These are phyloP conservation scores for Cladosporium sp. DNA, from an alignment of 2,329 filamentous ascomycete species.

Conservation along the genomic window DNA sequence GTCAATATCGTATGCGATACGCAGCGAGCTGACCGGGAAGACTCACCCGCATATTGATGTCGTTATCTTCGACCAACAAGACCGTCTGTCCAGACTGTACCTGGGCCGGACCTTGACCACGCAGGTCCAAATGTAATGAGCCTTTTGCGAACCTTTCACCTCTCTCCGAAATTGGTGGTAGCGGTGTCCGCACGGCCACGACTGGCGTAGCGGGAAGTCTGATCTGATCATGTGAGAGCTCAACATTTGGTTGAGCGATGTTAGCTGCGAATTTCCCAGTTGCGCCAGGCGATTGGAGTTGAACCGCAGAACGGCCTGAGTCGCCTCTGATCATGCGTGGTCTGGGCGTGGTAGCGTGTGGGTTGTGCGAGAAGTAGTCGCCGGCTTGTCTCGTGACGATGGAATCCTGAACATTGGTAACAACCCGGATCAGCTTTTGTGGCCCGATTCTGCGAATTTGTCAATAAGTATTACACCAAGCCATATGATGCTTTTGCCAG, in stretches of 20 bases:
- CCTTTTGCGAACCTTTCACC: not conserved
- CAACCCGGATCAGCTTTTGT: conserved; percentile 24
- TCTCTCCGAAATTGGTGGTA: not conserved
- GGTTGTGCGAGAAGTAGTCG: conserved; percentile 1
- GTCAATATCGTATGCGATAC: not conserved
- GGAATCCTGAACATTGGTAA: conserved; percentile 14
- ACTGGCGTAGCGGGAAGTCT: not conserved
- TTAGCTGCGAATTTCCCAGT: not conserved
- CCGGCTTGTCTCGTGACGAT: conserved; percentile 4
- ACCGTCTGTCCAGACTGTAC: conserved; percentile 15
- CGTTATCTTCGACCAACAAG: conserved; percentile 37
- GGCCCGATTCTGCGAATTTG: conserved; percentile 24
- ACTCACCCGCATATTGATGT: conserved; percentile 32
- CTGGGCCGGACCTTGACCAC: not conserved
- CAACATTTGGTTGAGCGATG: not conserved
- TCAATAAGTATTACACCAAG: not conserved
- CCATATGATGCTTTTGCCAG: not conserved
- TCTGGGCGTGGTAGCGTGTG: not conserved
- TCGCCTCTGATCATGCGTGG: conserved; percentile 1
- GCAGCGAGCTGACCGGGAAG: not conserved
- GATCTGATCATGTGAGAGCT: conserved; percentile 2
- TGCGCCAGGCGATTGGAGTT: not conserved
- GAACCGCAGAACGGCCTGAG: not conserved
- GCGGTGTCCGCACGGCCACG: not conserved
- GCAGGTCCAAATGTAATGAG: not conserved